phyloP scores from a whole-genome alignment of 1,284 basidiomycete species.

The Cutaneotrichosporon sp. region DNA sequence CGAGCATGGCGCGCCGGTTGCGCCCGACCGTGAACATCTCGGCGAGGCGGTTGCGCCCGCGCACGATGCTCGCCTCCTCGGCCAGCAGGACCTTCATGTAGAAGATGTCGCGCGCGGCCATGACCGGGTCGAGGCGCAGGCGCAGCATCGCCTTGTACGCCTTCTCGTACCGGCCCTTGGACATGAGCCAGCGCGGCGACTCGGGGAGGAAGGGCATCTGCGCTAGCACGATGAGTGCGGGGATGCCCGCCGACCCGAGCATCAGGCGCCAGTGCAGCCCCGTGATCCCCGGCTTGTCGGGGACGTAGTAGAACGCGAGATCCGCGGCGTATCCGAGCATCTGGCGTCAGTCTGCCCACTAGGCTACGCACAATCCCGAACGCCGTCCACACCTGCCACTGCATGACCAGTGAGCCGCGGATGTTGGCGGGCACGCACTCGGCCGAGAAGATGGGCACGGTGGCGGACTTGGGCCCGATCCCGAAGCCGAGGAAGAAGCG shows the following conservation, averaged over 20 bases:
- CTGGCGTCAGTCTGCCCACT: background rate
- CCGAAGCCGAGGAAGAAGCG: slow-evolving; percentile 55
- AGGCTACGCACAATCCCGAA: slow-evolving; percentile 57
- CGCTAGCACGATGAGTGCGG: slow-evolving; percentile 47
- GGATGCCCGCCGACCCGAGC: slow-evolving; percentile 54
- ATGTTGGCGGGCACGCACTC: slow-evolving; percentile 70
- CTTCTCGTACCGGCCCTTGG: slow-evolving; percentile 64
- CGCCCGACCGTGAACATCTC: slow-evolving; percentile 49
- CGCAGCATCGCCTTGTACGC: slow-evolving; percentile 67
- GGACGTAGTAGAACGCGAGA: slow-evolving; percentile 33
- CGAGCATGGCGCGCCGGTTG: slow-evolving; percentile 71
- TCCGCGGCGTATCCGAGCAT: slow-evolving; percentile 41
- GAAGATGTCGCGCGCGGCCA: slow-evolving; percentile 70
- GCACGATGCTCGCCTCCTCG: slow-evolving; percentile 14
- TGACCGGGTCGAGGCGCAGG: slow-evolving; percentile 65
- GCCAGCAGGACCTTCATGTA: slow-evolving; percentile 43
- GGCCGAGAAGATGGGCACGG: slow-evolving; percentile 63
- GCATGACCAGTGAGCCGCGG: slow-evolving; percentile 67
- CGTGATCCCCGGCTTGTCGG: slow-evolving; percentile 17
- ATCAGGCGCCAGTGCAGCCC: slow-evolving; percentile 51
- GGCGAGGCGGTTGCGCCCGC: slow-evolving; percentile 17
- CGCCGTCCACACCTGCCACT: slow-evolving; percentile 53
- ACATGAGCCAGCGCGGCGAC: slow-evolving; percentile 73
- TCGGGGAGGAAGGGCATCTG: slow-evolving; percentile 57
- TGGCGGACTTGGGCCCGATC: slow-evolving; percentile 44